Evolutionary conservation across 352 stramenopile genomes (phyloP).

Genomic region (Globisporangium echinulatum): DNA sequence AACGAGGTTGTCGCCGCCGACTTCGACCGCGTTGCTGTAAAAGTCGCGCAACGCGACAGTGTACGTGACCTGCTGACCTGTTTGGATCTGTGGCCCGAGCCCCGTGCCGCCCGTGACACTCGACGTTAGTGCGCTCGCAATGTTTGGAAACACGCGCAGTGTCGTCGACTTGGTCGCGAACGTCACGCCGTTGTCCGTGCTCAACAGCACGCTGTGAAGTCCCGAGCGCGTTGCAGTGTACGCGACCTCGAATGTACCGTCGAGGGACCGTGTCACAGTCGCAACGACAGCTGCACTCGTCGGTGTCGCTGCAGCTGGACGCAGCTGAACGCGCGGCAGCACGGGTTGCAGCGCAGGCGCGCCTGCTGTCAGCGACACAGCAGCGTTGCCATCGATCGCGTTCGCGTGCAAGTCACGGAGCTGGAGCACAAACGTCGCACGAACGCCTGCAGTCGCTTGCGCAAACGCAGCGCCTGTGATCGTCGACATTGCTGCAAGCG

Average conservation of each 20-base stretch:
- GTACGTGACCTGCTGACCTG: slow-evolving; percentile 20
- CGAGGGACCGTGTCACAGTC: not conserved
- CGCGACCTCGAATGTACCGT: slow-evolving; percentile 12
- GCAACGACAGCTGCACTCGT: not conserved
- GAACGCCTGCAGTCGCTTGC: slow-evolving; percentile 25
- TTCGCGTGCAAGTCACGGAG: slow-evolving; percentile 33
- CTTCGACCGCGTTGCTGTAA: slow-evolving; percentile 34
- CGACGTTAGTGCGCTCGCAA: slow-evolving; percentile 26
- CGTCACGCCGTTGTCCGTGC: slow-evolving; percentile 18
- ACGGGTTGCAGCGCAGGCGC: not conserved
- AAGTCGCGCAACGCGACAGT: slow-evolving; percentile 31
- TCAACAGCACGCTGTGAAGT: slow-evolving; percentile 30
- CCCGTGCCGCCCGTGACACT: slow-evolving; percentile 19
- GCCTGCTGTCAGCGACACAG: slow-evolving; percentile 1
- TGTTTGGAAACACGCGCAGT: slow-evolving; percentile 22
- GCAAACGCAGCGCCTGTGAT: slow-evolving; percentile 24
- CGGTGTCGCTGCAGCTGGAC: slow-evolving; percentile 8
- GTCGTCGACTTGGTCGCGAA: slow-evolving; percentile 25
- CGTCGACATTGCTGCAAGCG: slow-evolving; percentile 25
- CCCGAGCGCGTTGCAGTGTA: slow-evolving; percentile 28
- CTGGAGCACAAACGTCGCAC: slow-evolving; percentile 27
- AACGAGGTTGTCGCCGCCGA: slow-evolving; percentile 29
- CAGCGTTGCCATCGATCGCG: slow-evolving; percentile 9
- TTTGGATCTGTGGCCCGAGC: slow-evolving; percentile 23
- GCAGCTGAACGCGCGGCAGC: slow-evolving; percentile 1